Base-by-base conservation (phyloP, 2,329 filamentous ascomycete species). In the Beauveria bassiana region DNA sequence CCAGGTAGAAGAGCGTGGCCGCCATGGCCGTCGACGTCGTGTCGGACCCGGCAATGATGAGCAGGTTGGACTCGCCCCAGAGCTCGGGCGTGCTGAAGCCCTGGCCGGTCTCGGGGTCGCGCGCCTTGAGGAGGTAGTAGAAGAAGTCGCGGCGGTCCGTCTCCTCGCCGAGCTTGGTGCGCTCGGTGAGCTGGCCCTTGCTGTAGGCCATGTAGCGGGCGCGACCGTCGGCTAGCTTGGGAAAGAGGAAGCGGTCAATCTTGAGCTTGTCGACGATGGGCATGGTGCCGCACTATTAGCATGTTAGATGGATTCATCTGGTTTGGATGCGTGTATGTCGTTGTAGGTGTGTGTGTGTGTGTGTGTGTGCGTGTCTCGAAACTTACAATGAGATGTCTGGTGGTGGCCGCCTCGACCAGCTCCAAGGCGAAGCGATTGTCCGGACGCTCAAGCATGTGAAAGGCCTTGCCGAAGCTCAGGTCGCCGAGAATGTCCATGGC, bases 131-230 rank as follows among this genome's bases (percentile, higher is more conserved):
- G 12, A 91, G 80, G 71, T 90, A 86, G 73, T 89, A 86, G 75
- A 91, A 90, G 76, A 91, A 90, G 70, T 91, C 88, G 61, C 86
- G 85, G 40, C 87, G 86, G 67, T 85, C 86, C 53, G 81, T 86
- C 65, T 83, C 84, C 65, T 85, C 84, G 31, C 86, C 86, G 28
- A 87, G 75, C 64, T 85, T 84, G 54, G 86, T 88, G 26, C 87
- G 81, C 68, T 89, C 84, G 16, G 81, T 81, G 46, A 89, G 80
- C 72, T 90, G 87, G 2, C 79, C 77, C 55, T 86, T 85, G 72
- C 85, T 88, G 74, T 90, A 90, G 57, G 81, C 80, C 81, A 90
- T 88, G 70, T 90, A 91, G 63, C 83, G 80, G 70, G 83, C 86
- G 3, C 88, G 82, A 49, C 86, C 86, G 26, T 81, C 81, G 12